Base-by-base conservation (phyloP, 345 rosid species). In the Mangifera indica region DNA sequence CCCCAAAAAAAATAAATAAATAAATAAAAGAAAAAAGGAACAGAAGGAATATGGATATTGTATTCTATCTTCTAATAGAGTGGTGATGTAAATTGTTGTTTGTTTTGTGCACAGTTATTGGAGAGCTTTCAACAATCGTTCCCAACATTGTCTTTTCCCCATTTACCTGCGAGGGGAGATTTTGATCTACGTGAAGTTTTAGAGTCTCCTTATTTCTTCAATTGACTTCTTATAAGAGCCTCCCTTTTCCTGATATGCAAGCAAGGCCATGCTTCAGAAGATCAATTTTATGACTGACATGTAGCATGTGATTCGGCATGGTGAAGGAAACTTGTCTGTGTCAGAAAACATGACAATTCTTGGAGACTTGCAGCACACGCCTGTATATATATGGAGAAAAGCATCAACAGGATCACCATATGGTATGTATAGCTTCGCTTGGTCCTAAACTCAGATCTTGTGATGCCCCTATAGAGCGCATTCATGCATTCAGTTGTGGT, bases 201-300 rank as follows among this genome's bases (percentile, higher is more conserved):
- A 40, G 77, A 85, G 32, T 96, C 98, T 1, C 87, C 99, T 20
- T 96, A 96, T 79, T 96, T 96, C 82, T 96, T 96, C 91, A 96
- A 93, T 85, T 96, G 78, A 85, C 72, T 64, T 8, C 37, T 42
- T 54, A 15, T 65, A 14, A 54, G 62, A 56, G 56, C 51, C 48
- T 60, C 58, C 40, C n/a, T 56, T 57, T 15, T 6, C 22, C 45
- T 34, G 51, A 48, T 15, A 45, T 44, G n/a, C 11, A 45, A 29
- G 22, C 70, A 62, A 49, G 8, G 29, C 66, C 64, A 45, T 45
- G 42, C 54, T 11, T 7, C 59, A 18, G 67, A 21, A 25, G 66
- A n/a, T 53, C 21, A 32, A 10, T 72, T 40, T 40, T 34, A 44
- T 51, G n/a, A n/a, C 52, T 32, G 49, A 25, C 64, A 63, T 60